Percentiles rank a stretch among this genome's conserved stretches.
These are phyloP conservation scores for Hericium erinaceus DNA, from an alignment of 768 basidiomycete species.

Conservation along the genomic window DNA sequence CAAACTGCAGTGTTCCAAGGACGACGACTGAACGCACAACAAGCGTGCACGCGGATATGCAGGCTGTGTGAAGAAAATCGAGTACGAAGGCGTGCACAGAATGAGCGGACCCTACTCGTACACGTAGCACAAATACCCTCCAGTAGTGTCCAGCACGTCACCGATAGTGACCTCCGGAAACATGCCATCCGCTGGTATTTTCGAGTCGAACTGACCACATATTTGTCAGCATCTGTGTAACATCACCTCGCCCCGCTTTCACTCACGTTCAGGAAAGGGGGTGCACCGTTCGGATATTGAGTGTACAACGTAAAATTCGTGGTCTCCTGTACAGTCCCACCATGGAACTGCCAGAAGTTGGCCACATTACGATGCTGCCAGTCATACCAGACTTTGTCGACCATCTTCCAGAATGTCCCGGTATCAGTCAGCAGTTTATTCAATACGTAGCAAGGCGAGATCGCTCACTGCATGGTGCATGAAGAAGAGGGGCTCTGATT, in stretches of 20 bases:
- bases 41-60: too few species aligned
- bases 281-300: conserved; percentile 19
- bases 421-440: not conserved
- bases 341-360: conserved; percentile 21
- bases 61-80: too few species aligned
- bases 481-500: conserved; percentile 26
- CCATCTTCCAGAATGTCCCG: conserved; percentile 17
- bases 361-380: conserved; percentile 22
- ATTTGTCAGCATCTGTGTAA: not conserved
- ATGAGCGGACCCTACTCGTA: conserved; percentile 19
- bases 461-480: conserved; percentile 25
- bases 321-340: conserved; percentile 23
- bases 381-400: conserved; percentile 29
- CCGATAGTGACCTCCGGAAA: conserved; percentile 16
- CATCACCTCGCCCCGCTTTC: too few species aligned
- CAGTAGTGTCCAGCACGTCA: conserved; percentile 24
- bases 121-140: conserved; percentile 26
- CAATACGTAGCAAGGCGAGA: not conserved
- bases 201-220: conserved; percentile 17
- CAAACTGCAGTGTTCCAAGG: too few species aligned
- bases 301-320: conserved; percentile 14
- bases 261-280: conserved; percentile 19
- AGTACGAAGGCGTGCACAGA: too few species aligned
- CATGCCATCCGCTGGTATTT: conserved; percentile 21
- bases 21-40: too few species aligned